These are phyloP conservation scores for Lactarius pseudohatsudake DNA, from an alignment of 768 basidiomycete genomes.

Conservation along the genomic window DNA sequence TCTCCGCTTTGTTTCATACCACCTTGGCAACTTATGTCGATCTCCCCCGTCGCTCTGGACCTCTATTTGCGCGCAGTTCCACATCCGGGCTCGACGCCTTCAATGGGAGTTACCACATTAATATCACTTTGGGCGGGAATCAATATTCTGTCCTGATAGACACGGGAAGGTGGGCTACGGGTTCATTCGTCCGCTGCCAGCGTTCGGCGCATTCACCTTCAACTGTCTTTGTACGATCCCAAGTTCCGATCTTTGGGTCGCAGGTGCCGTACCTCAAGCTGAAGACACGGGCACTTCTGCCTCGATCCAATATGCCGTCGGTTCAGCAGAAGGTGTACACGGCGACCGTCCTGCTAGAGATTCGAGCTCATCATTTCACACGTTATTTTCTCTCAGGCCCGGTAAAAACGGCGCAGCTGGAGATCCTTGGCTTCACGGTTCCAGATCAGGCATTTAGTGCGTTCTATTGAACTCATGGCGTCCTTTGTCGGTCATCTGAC, in stretches of 20 bases:
- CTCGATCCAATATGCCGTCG: slow-evolving; percentile 54
- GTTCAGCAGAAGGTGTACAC: slow-evolving; percentile 37
- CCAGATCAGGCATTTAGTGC: slow-evolving; percentile 50
- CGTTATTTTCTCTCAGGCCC: slow-evolving; percentile 35
- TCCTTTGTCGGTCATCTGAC: neutral
- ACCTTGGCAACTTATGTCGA: slow-evolving; percentile 5
- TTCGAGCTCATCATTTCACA: neutral
- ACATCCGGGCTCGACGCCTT: neutral
- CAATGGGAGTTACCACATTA: slow-evolving; percentile 18
- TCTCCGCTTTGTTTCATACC: slow-evolving; percentile 4
- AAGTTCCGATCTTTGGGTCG: slow-evolving; percentile 67
- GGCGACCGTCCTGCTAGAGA: too few relatives aligned
- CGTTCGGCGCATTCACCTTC: neutral
- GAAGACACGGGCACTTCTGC: slow-evolving; percentile 40
- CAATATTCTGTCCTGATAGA: slow-evolving; percentile 41
- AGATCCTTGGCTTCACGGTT: slow-evolving; percentile 47
- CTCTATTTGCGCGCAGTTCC: neutral
- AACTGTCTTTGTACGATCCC: neutral
- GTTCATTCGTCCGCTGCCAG: neutral
- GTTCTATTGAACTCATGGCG: slow-evolving; percentile 14
- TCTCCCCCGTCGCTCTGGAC: slow-evolving; percentile 5
- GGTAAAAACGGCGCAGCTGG: slow-evolving; percentile 44
- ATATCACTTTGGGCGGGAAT: slow-evolving; percentile 41
- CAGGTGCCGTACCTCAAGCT: slow-evolving; percentile 43
- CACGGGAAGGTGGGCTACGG: slow-evolving; percentile 43